Evolutionary conservation across 2,329 filamentous ascomycete genomes (phyloP).

Genomic region (Exophiala dermatitidis): DNA sequence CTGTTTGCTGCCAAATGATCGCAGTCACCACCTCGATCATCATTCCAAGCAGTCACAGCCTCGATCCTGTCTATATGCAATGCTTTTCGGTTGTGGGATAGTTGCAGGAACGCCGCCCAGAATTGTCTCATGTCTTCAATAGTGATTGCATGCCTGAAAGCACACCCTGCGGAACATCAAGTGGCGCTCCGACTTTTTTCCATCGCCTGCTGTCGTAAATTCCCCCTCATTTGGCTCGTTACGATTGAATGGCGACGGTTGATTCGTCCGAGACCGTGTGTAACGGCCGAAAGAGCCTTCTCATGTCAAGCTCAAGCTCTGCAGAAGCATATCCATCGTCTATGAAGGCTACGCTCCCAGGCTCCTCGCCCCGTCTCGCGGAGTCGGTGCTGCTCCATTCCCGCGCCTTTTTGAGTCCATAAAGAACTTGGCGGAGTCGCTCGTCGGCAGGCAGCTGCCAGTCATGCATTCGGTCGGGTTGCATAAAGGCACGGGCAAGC

Average conservation of each 20-base stretch:
- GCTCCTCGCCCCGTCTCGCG: conserved; percentile 57
- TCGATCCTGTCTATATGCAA: conserved; percentile 10
- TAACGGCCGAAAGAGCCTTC: conserved; percentile 59
- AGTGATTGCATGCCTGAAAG: background rate
- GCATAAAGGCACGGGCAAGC: conserved; percentile 59
- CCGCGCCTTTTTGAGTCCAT: conserved; percentile 54
- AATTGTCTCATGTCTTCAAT: background rate
- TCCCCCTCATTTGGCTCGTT: background rate
- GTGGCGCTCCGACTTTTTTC: background rate
- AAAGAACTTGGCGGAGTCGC: conserved; percentile 55
- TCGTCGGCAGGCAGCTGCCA: conserved; percentile 52
- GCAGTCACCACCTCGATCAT: background rate
- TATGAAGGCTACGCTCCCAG: conserved; percentile 62
- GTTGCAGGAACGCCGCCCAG: background rate
- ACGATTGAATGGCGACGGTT: background rate
- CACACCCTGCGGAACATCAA: background rate
- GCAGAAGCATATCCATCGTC: conserved; percentile 58
- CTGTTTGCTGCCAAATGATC: background rate
- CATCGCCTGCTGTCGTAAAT: no score
- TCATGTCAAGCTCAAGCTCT: conserved; percentile 64
- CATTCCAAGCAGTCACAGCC: background rate
- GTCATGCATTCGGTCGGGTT: conserved; percentile 49
- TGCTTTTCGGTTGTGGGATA: conserved; percentile 3
- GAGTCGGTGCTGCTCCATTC: conserved; percentile 57
- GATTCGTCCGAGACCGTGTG: conserved; percentile 14